Conservation (phyloP, 208 protist genomes). For the Crithidia acanthocephali region DNA sequence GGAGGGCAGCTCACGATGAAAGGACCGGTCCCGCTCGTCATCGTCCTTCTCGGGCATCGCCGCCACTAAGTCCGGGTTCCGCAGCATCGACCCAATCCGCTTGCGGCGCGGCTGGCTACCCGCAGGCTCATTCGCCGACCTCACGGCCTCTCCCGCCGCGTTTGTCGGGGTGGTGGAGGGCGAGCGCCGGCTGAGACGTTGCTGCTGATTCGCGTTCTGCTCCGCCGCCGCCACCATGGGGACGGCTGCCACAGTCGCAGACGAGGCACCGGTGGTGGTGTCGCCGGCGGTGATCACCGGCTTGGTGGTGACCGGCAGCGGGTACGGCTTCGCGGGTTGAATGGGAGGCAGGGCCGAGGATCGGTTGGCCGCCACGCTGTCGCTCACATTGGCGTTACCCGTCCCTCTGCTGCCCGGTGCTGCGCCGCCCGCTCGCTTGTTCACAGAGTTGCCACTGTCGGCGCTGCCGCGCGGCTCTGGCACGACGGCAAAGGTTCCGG, state of each 20-base stretch:
- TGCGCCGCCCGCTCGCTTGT: background rate
- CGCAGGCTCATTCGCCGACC: background rate
- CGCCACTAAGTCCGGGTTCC: conserved; percentile 4
- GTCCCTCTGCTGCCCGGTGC: background rate
- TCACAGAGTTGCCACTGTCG: background rate
- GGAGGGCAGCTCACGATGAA: conserved; percentile 8
- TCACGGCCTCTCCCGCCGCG: background rate
- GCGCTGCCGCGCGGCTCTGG: background rate
- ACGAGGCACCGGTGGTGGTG: background rate
- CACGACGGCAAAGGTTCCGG: background rate
- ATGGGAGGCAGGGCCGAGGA: background rate
- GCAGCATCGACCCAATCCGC: conserved; percentile 16
- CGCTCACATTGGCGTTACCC: too few species aligned
- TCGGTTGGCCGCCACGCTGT: too few species aligned
- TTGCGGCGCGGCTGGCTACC: background rate
- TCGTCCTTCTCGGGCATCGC: background rate
- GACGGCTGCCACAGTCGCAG: background rate
- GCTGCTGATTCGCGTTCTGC: background rate
- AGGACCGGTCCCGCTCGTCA: background rate
- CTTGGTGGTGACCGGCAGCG: background rate
- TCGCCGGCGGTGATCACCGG: background rate
- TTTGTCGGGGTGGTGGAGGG: background rate
- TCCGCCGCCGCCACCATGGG: background rate
- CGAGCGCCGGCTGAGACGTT: conserved; percentile 8
- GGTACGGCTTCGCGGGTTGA: background rate